These are phyloP conservation scores for Cladobotryum mycophilum DNA, from an alignment of 2,329 filamentous ascomycete genomes.

Conservation along the genomic window DNA sequence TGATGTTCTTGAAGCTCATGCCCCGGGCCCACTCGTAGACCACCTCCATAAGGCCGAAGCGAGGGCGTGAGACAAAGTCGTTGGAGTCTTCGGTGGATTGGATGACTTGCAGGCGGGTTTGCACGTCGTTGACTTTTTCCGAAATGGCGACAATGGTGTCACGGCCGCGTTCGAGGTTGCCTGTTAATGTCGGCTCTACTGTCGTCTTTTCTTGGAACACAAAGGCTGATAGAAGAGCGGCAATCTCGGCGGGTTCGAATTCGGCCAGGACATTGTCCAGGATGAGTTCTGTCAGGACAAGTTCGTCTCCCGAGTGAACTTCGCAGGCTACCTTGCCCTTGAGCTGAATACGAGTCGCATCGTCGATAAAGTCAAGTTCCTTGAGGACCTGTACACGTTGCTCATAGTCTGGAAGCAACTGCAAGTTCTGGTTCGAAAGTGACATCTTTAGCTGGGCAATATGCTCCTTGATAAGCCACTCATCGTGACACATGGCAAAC, in stretches of 20 bases:
- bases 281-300: constrained; percentile 92
- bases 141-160: constrained; percentile 83
- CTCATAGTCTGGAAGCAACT: constrained; percentile 92
- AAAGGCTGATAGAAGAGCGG: constrained; percentile 85
- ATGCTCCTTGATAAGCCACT: constrained; percentile 93
- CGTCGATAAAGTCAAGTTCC: constrained; percentile 88
- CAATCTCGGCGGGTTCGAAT: constrained; percentile 94
- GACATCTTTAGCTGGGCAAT: constrained; percentile 80
- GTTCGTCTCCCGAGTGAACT: constrained; percentile 92
- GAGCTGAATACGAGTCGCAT: constrained; percentile 78
- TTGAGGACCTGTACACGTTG: constrained; percentile 88
- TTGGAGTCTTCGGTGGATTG: constrained; percentile 84
- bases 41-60: constrained; percentile 93
- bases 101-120: constrained; percentile 88
- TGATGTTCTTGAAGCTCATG: constrained; percentile 98
- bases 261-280: constrained; percentile 94
- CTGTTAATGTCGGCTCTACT: constrained; percentile 70
- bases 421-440: constrained; percentile 93
- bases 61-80: constrained; percentile 79
- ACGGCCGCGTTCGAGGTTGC: constrained; percentile 73
- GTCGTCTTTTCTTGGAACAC: constrained; percentile 98
- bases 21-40: constrained; percentile 98
- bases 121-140: constrained; percentile 85
- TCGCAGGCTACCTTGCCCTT: constrained; percentile 99
- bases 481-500: constrained; percentile 94